Evolutionary conservation across 441 rosid genomes (phyloP), one percentile per base, ranked within the genome.

Genomic region (Erodium texanum): DNA sequence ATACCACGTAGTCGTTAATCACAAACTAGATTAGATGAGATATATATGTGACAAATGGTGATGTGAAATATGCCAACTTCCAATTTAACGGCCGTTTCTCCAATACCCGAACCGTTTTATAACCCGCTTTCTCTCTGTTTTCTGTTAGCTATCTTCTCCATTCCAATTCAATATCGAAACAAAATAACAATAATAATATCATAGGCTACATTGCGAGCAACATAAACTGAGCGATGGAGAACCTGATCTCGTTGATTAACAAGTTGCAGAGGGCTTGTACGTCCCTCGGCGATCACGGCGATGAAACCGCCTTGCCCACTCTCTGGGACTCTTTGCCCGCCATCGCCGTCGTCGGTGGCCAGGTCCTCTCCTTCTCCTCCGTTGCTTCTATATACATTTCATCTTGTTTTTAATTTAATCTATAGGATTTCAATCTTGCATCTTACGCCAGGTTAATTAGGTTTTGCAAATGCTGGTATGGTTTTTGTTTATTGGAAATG

Each of bases 321-420:
- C 94, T 93, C 4, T 93, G 94, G 98, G 98, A 90, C 75, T 81
- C 98, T 38, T 84, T 93, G 75, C 98, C 98, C 9, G 77, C 98
- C 75, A 93, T 93, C 52, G 98, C 97, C 79, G 97, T 90, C 82
- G 97, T 90, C 52, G 97, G 97, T 41, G 98, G 97, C 76, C 98
- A 93, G 95, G 98, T 90, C 29, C 32, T 54, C 32, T 16, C 68
- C 24, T 54, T 34, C 18, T 29, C 38, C 24, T 32, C 36, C 36
- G 15, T 56, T 18, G 14, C 14, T 34, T 54, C 36, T 23, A 2
- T 20, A 34, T n/a, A 14, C 56, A 24, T 50, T 66, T 18, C 59
- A 11, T 54, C 3, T 58, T 58, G 6, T 24, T 18, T 24, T n/a
- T n/a, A n/a, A n/a, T n/a, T n/a, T 38, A 36, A 8, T 24, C 65